Conservation (phyloP, 208 protist species). For the Leishmania gerbilli region DNA sequence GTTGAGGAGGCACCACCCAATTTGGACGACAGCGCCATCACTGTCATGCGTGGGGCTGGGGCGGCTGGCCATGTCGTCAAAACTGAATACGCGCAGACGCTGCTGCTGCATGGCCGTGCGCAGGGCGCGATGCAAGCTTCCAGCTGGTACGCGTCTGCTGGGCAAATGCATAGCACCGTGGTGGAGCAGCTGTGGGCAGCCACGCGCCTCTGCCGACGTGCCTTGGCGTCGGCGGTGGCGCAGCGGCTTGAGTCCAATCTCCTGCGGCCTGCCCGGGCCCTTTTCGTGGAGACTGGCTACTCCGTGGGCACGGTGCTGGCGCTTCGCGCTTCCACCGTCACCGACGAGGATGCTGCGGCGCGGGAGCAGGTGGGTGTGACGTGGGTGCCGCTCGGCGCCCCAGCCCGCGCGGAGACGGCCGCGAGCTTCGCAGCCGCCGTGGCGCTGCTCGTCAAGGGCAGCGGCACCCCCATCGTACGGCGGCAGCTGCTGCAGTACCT, state of each 20-base stretch:
- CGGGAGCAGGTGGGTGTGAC: slow-evolving; percentile 12
- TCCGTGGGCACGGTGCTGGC: slow-evolving; percentile 5
- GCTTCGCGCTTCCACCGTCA: neutral
- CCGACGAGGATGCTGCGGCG: slow-evolving; percentile 5
- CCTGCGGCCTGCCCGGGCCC: slow-evolving; percentile 20
- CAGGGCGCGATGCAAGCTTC: slow-evolving; percentile 64
- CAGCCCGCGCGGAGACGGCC: slow-evolving; percentile 33
- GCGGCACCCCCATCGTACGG: slow-evolving; percentile 30
- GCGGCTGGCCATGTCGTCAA: slow-evolving; percentile 25
- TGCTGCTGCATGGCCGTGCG: slow-evolving; percentile 62
- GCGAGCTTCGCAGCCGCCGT: slow-evolving; percentile 45
- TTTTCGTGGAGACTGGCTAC: slow-evolving; percentile 25
- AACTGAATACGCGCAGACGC: slow-evolving; percentile 51
- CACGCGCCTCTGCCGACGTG: slow-evolving; percentile 27
- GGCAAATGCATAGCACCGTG: slow-evolving; percentile 39
- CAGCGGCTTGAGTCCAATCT: slow-evolving; percentile 24
- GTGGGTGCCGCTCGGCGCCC: neutral
- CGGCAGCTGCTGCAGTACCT: slow-evolving; percentile 63
- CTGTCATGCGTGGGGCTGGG: slow-evolving; percentile 14
- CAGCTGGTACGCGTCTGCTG: slow-evolving; percentile 32
- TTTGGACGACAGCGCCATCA: slow-evolving; percentile 9
- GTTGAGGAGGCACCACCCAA: neutral
- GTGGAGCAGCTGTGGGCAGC: slow-evolving; percentile 38
- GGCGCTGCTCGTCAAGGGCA: slow-evolving; percentile 46
- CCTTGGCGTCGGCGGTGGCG: slow-evolving; percentile 13